Evolutionary conservation across 2,329 filamentous ascomycete species (phyloP), one percentile per base, ranked within the genome.

Genomic region (Atkinsonella hypoxylon): DNA sequence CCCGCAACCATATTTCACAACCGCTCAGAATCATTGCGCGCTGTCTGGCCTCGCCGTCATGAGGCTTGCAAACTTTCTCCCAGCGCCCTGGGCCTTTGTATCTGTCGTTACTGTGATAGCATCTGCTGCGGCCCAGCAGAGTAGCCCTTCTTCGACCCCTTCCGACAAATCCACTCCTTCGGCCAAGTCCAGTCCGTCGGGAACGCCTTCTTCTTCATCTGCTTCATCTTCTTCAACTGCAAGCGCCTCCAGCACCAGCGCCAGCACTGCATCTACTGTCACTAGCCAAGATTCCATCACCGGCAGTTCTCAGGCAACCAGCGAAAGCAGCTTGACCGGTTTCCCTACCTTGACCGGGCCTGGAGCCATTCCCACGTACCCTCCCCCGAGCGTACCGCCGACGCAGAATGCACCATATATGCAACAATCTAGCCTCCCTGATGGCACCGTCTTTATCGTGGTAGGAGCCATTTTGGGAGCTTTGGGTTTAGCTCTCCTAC

Each of bases 371-470:
- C 71, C 71, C 56, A 78, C 79, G 20, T 86, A 85, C 56, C 87
- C 90, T 5, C 70, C 85, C 1, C 75, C 89, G 4, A 78, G 81
- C 26, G 83, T 97, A 2, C 93, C 93, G 8, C 86, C 89, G 26
- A 95, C 87, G 3, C 76, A 79, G 39, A 80, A 85, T 61, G 93
- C 93, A 5, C 89, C 91, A 15, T 98, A 88, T 64, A 95, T 97
- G 88, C 84, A 90, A 62, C 82, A 84, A 61, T 94, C 89, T 1
- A 83, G 70, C 49, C 75, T 90, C 11, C 93, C 93, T 2, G 87
- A 97, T 61, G 93, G 93, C 50, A 96, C 91, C 4, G 85, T 98
- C 53, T 98, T 98, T 71, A 98, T 98, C 60, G 85, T 83, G 20
- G 93, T 97, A 1, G 93, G 93, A 44, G 86, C 89, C 26, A 84